A percentile compares a stretch with the other conserved stretches of the same genome.
These are phyloP conservation scores for Conidiobolus incongruus DNA, from an alignment of 371 early-diverging fungal species.

Conservation along the genomic window DNA sequence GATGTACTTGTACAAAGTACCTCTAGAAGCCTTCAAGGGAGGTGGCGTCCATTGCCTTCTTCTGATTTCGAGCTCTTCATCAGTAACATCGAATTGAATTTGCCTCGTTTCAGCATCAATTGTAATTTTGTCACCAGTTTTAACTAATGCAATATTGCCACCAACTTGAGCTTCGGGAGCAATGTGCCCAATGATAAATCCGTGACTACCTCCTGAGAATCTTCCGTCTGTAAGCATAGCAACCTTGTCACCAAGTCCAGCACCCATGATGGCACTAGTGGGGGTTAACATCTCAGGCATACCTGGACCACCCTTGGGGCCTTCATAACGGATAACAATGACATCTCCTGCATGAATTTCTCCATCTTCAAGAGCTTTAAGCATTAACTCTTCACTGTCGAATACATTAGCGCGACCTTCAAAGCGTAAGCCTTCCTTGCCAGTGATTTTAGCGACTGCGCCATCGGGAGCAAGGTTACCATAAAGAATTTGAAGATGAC, in stretches of 20 bases:
- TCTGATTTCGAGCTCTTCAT: conserved; percentile 50
- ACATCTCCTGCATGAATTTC: conserved; percentile 74
- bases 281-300: conserved; percentile 95
- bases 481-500: conserved; percentile 78
- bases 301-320: conserved; percentile 82
- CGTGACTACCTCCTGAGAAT: conserved; percentile 93
- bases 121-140: conserved; percentile 63
- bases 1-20: conserved; percentile 75
- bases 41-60: conserved; percentile 44
- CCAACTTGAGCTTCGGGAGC: conserved; percentile 93
- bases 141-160: conserved; percentile 79
- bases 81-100: conserved; percentile 48
- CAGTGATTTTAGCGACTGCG: conserved; percentile 96
- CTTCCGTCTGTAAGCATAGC: conserved; percentile 91
- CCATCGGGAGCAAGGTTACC: conserved; percentile 95
- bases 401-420: conserved; percentile 70
- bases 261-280: conserved; percentile 92
- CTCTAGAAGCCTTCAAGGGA: conserved; percentile 65
- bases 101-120: conserved; percentile 63
- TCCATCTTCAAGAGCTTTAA: conserved; percentile 52
- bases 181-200: conserved; percentile 95
- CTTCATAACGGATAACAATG: conserved; percentile 72
- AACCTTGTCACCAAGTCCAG: conserved; percentile 89
- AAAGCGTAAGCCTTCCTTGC: conserved; percentile 85
- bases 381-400: conserved; percentile 76